A percentile compares a stretch with the other conserved stretches of the same genome.
phyloP scores from a whole-genome alignment of 495 filamentous ascomycete genomes.

The Tuber aestivum region DNA sequence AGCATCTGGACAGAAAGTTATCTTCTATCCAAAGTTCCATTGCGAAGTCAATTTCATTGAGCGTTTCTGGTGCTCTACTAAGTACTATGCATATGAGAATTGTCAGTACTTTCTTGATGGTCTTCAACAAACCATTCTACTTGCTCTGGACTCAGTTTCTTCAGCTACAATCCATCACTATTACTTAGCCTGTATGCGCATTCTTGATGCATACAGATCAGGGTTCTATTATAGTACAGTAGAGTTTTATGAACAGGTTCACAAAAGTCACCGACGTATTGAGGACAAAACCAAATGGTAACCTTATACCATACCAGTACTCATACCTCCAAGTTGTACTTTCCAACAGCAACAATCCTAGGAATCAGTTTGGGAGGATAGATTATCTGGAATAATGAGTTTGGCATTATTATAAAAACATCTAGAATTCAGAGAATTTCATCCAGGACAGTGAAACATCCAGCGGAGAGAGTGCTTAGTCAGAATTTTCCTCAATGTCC shows the following conservation, averaged over 20 bases:
- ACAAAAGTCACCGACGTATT: background rate
- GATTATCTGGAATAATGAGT: too few relatives aligned
- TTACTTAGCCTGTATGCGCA: background rate
- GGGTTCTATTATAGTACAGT: background rate
- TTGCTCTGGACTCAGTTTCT: background rate
- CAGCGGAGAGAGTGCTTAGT: too few relatives aligned
- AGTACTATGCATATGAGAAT: background rate
- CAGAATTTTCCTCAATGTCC: too few relatives aligned
- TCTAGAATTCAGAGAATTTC: too few relatives aligned
- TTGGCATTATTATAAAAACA: too few relatives aligned
- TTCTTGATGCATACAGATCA: background rate
- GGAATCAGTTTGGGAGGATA: too few relatives aligned
- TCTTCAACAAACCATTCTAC: background rate
- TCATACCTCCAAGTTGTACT: too few relatives aligned
- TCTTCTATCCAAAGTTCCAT: background rate
- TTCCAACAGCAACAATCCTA: too few relatives aligned
- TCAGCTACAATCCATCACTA: background rate
- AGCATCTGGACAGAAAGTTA: background rate
- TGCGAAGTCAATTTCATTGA: background rate
- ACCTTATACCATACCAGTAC: background rate
- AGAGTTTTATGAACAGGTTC: background rate
- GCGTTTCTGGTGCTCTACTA: background rate
- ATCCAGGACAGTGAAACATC: too few relatives aligned
- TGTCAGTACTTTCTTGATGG: background rate
- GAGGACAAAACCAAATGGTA: background rate